A percentile compares a stretch with the other conserved stretches of the same genome.
These are phyloP conservation scores for Globisporangium splendens DNA, from an alignment of 352 stramenopile genomes.

Conservation along the genomic window DNA sequence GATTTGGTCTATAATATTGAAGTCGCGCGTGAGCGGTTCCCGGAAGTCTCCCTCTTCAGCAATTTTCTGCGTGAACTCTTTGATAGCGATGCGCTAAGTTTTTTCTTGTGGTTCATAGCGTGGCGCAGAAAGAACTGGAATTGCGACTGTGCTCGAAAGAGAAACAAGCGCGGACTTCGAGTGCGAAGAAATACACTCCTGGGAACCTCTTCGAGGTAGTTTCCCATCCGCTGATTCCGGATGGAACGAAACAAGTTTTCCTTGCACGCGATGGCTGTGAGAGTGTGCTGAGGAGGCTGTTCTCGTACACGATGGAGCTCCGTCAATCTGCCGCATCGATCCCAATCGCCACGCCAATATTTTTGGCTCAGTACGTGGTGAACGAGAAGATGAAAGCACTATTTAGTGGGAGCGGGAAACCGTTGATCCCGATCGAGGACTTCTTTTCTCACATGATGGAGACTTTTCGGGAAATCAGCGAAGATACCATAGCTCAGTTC, in stretches of 20 bases:
- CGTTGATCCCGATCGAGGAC: constrained; percentile 25
- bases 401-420: constrained; percentile 6
- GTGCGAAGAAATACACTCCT: constrained; percentile 39
- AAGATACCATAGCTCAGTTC: constrained; percentile 76
- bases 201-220: constrained; percentile 26
- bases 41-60: constrained; percentile 47
- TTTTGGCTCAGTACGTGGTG: constrained; percentile 42
- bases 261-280: constrained; percentile 41
- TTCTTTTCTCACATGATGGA: constrained; percentile 45
- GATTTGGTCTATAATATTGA: constrained; percentile 76
- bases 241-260: constrained; percentile 55
- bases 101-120: constrained; percentile 44
- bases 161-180: constrained; percentile 53
- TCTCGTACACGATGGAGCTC: constrained; percentile 19
- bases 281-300: constrained; percentile 36
- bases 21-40: constrained; percentile 35
- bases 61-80: constrained; percentile 68
- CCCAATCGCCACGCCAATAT: constrained; percentile 10
- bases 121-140: constrained; percentile 50
- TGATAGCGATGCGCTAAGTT: constrained; percentile 60
- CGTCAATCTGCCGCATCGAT: not conserved
- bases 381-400: constrained; percentile 26
- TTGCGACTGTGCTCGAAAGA: constrained; percentile 53
- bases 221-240: constrained; percentile 45
- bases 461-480: constrained; percentile 44